Evolutionary conservation across 306 rosid species (phyloP).

Genomic region (Vigna angularis): DNA sequence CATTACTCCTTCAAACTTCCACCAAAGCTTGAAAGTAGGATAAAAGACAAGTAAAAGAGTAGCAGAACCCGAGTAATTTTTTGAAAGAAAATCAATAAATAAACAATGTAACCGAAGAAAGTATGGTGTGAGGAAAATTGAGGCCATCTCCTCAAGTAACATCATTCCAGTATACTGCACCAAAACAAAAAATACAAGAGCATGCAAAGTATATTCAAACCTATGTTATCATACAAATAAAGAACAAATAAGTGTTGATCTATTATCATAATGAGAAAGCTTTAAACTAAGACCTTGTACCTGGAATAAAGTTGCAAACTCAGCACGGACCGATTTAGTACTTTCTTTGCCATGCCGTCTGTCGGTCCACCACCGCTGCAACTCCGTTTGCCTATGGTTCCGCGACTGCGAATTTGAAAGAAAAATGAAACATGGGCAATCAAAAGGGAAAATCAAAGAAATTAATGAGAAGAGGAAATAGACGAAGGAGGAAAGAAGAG

Average conservation of each 20-base stretch:
- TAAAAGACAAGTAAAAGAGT: conserved; percentile 11
- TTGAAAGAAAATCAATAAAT: conserved; percentile 22
- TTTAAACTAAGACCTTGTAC: conserved; percentile 46
- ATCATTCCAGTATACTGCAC: conserved; percentile 92
- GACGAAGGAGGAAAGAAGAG: too few species aligned
- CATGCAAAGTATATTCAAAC: conserved; percentile 37
- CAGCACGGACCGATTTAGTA: conserved; percentile 62
- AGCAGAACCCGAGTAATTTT: neutral
- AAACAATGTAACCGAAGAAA: conserved; percentile 49
- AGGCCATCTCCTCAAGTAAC: conserved; percentile 98
- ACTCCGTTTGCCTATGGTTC: too few species aligned
- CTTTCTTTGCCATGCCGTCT: conserved; percentile 94
- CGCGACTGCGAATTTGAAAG: too few species aligned
- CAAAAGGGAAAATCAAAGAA: too few species aligned
- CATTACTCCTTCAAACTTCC: conserved; percentile 14
- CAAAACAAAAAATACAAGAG: conserved; percentile 29
- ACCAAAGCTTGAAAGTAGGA: conserved; percentile 11
- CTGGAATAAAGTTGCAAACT: conserved; percentile 94
- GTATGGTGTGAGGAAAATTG: conserved; percentile 95
- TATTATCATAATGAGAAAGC: conserved; percentile 34
- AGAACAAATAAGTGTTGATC: neutral
- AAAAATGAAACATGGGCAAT: too few species aligned
- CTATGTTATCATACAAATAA: conserved; percentile 16
- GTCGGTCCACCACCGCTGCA: too few species aligned
- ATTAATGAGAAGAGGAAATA: too few species aligned